Evolutionary conservation across 345 rosid species (phyloP), one percentile per base, ranked within the genome.

Genomic region (Nasturtium officinale): DNA sequence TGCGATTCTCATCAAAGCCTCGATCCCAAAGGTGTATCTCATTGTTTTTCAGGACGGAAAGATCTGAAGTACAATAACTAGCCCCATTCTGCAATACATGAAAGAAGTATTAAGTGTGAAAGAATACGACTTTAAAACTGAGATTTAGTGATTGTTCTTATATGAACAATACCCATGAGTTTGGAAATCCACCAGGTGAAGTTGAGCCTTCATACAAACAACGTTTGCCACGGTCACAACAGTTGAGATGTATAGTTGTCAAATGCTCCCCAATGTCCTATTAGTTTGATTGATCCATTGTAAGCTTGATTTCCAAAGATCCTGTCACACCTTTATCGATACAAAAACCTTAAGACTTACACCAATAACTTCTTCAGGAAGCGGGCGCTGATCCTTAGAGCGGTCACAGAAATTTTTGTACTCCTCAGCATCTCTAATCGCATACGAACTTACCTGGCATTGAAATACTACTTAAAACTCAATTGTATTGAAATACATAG

Each of bases 1-100:
- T 90, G 43, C 82, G 87, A 64, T 83, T 79, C 4, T 84, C 89
- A n/a, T 89, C 96, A 7, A 84, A 94, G 28, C 99, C 96, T 38
- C 90, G 83, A 72, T 95, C 99, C 99, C 96, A 88, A 50, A 86
- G 82, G 58, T 91, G 96, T 62, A 88, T 80, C 83, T 95, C 99
- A 55, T 81, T 88, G 79, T 90, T 95, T 86, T 90, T 88, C 72
- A 89, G 33, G 58, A 95, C 67, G 4, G 90, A 76, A 48, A 95
- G 97, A 76, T 90, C 96, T n/a, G 96, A 89, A 56, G 96, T 84
- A 74, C 89, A 90, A 83, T 82, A 82, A 37, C 83, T 64, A 29
- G 96, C 97, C 16, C 96, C 97, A 55, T 82, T 90, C 98, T 75
- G 51, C 43, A 26, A 28, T 45, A 17, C n/a, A 0, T 38, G 2